Evolutionary conservation across 2,329 filamentous ascomycete genomes (phyloP).

Genomic region (Hypoxylon sp.): DNA sequence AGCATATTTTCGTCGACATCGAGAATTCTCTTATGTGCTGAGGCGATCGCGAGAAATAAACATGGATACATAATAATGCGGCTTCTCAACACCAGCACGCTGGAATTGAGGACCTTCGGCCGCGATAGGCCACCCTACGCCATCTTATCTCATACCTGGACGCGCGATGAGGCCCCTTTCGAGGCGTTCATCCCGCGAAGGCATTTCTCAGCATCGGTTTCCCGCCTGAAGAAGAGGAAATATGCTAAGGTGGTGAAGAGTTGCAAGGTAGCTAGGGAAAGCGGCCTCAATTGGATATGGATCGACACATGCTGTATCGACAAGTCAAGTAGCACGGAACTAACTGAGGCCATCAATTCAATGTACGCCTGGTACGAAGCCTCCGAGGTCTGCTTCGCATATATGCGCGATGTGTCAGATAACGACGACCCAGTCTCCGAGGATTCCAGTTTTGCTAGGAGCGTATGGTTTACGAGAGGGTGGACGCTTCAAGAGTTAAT

Average conservation of each 20-base stretch:
- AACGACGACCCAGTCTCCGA: slow-evolving; percentile 2
- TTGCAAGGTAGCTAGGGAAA: slow-evolving; percentile 4
- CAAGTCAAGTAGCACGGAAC: neutral
- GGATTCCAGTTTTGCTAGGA: slow-evolving; percentile 13
- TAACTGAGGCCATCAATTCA: slow-evolving; percentile 1
- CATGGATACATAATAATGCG: slow-evolving; percentile 3
- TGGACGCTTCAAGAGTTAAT: slow-evolving; percentile 1
- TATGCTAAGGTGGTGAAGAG: neutral
- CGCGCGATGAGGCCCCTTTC: neutral
- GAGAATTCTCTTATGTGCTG: neutral
- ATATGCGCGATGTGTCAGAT: slow-evolving; percentile 5
- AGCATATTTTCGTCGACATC: neutral
- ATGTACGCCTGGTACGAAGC: slow-evolving; percentile 8
- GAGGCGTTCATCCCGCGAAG: slow-evolving; percentile 1
- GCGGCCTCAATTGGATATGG: slow-evolving; percentile 9
- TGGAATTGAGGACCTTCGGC: slow-evolving; percentile 11
- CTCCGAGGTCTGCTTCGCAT: slow-evolving; percentile 5
- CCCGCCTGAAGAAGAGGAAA: slow-evolving; percentile 6
- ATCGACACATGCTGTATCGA: slow-evolving; percentile 8
- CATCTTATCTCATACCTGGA: slow-evolving; percentile 4
- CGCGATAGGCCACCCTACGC: slow-evolving; percentile 2
- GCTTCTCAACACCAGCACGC: slow-evolving; percentile 12
- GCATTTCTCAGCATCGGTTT: neutral
- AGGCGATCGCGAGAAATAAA: neutral
- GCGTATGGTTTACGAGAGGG: slow-evolving; percentile 4